phyloP scores from a whole-genome alignment of 768 basidiomycete genomes.

The Gelatoporia subvermispora region DNA sequence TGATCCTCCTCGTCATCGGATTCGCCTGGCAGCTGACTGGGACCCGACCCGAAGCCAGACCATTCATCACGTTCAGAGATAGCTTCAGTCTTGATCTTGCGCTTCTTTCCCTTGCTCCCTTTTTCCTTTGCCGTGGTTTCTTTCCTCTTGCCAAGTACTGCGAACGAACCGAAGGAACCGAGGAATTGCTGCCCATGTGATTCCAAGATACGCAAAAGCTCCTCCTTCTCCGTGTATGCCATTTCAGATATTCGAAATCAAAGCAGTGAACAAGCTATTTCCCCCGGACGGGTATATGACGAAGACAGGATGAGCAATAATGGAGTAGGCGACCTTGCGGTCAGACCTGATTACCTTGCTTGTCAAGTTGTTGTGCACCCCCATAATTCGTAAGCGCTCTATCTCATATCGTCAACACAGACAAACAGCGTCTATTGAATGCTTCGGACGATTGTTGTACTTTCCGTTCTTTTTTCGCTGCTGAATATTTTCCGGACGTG shows the following conservation, averaged over 20 bases:
- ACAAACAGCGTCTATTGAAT: too few relatives aligned
- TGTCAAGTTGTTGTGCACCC: background rate
- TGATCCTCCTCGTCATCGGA: constrained; percentile 1
- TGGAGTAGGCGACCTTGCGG: background rate
- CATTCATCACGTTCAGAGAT: constrained; percentile 35
- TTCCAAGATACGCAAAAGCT: constrained; percentile 37
- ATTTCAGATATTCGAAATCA: background rate
- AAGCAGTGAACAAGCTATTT: background rate
- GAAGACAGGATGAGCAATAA: too few relatives aligned
- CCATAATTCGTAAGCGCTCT: too few relatives aligned
- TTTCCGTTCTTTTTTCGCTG: too few relatives aligned
- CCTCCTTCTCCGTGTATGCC: constrained; percentile 20
- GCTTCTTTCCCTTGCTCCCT: constrained; percentile 11
- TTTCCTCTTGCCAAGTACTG: constrained; percentile 17
- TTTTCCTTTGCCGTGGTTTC: constrained; percentile 3
- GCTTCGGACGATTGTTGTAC: too few relatives aligned
- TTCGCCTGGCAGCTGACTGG: constrained; percentile 2
- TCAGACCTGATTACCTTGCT: background rate
- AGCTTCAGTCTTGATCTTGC: constrained; percentile 19
- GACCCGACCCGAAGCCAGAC: constrained; percentile 29
- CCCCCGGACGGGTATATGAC: too few relatives aligned
- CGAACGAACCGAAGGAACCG: constrained; percentile 30
- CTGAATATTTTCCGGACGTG: too few relatives aligned
- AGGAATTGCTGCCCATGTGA: constrained; percentile 45
- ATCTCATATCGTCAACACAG: too few relatives aligned